phyloP scores from a whole-genome alignment of 2,329 filamentous ascomycete species.

The Fusarium proliferatum region DNA sequence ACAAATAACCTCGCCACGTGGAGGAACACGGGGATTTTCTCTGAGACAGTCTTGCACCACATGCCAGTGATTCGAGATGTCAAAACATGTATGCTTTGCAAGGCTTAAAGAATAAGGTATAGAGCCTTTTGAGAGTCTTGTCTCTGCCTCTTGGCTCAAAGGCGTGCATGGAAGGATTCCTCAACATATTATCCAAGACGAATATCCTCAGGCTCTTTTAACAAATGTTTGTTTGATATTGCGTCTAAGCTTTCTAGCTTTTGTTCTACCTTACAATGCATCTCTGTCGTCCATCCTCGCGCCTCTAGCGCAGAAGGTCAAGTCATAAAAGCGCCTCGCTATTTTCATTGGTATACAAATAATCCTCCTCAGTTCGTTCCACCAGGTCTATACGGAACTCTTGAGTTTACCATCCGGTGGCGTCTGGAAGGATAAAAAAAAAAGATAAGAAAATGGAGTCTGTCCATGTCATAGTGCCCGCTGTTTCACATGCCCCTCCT shows the following conservation, averaged over 20 bases:
- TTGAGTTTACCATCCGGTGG: conserved; percentile 8
- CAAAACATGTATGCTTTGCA: neutral
- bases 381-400: conserved; percentile 6
- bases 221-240: conserved; percentile 11
- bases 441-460: conserved; percentile 26
- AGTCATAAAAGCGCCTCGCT: conserved; percentile 40
- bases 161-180: neutral
- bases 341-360: conserved; percentile 34
- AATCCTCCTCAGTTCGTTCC: conserved; percentile 15
- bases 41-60: conserved; percentile 9
- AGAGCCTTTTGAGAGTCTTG: neutral
- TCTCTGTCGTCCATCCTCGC: conserved; percentile 30
- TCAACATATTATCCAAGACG: neutral
- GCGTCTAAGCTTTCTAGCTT: conserved; percentile 7
- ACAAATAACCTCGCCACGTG: neutral
- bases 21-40: neutral
- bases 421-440: conserved; percentile 14
- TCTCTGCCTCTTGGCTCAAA: neutral
- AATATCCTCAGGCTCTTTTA: neutral
- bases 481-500: conserved; percentile 20
- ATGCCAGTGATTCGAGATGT: neutral
- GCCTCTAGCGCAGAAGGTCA: conserved; percentile 28
- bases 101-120: neutral
- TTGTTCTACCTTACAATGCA: conserved; percentile 16
- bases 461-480: conserved; percentile 35